Evolutionary conservation across 495 filamentous ascomycete species (phyloP), one percentile per base, ranked within the genome.

Genomic region (Daldinia bambusicola): DNA sequence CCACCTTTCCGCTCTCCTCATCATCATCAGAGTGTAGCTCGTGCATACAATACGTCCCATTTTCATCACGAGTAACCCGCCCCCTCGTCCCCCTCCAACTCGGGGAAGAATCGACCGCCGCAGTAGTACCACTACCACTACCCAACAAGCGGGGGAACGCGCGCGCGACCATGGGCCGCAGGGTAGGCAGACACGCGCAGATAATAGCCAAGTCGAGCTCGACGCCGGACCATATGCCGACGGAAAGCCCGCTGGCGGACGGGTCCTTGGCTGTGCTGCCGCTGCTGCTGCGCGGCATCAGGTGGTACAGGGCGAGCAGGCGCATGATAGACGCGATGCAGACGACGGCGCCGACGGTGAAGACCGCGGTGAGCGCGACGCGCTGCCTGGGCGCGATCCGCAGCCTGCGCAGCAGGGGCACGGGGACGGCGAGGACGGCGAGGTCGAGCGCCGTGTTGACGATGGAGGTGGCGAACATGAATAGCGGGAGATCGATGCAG

Each of bases 141-240:
- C 50, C 30, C 30, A 72, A n/a, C 8, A 72, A 48, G 16, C 48
- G 10, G 1, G 75, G 74, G 55, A 75, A 79, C 6, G 70, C 16
- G 1, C 65, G 66, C 10, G 59, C 65, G 14, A 78, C 32, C 6
- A 77, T 53, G 8, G 76, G 74, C 22, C 76, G 75, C 9, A 80
- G 62, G 9, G 76, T 76, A 53, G 78, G 76, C 51, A 80, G 37
- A 64, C 77, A 79, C 22, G 78, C 74, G 60, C 78, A 80, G 5
- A 79, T 61, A 53, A 80, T 75, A 18, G 69, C 76, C 10, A 78
- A 55, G 60, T 77, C 74, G 10, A 55, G 62, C 66, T 80, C 78
- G 18, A 76, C 67, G 36, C 70, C 65, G n/a, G 78, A 78, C 78
- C 77, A 79, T 13, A 69, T 55, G 1, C 65, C 70, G 9, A 72